Percentiles rank a stretch among this genome's conserved stretches.
Conservation (phyloP, 2,329 filamentous ascomycete species). For the Neobulgaria alba region DNA sequence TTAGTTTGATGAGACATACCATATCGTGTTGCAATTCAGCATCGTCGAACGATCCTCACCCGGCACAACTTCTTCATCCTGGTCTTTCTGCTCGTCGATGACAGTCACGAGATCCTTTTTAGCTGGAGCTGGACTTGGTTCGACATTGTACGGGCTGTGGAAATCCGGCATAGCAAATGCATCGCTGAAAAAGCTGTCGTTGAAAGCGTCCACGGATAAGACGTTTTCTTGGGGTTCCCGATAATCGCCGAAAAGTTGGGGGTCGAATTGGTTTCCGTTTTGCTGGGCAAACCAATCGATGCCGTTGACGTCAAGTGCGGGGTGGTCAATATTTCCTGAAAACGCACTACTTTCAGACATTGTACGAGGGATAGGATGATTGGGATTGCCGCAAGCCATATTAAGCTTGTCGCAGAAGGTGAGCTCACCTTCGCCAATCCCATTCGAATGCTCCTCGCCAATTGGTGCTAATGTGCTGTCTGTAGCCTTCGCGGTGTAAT, state of each 20-base stretch:
- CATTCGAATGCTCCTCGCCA: slow-evolving; percentile 50
- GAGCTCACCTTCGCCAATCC: slow-evolving; percentile 39
- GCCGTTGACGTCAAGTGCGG: slow-evolving; percentile 42
- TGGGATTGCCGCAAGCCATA: slow-evolving; percentile 44
- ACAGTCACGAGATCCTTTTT: slow-evolving; percentile 69
- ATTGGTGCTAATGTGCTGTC: slow-evolving; percentile 55
- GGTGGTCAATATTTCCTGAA: slow-evolving; percentile 21
- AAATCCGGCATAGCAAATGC: slow-evolving; percentile 72
- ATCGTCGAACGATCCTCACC: slow-evolving; percentile 52
- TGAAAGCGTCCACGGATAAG: slow-evolving; percentile 51
- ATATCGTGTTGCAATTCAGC: slow-evolving; percentile 84
- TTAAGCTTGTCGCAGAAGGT: slow-evolving; percentile 48
- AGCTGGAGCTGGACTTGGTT: slow-evolving; percentile 31
- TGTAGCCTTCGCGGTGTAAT: slow-evolving; percentile 47
- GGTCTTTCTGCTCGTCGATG: slow-evolving; percentile 68
- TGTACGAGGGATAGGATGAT: slow-evolving; percentile 43
- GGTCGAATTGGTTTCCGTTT: slow-evolving; percentile 81
- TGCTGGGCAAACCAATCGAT: slow-evolving; percentile 71
- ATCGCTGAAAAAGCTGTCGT: slow-evolving; percentile 47
- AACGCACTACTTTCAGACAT: slow-evolving; percentile 24
- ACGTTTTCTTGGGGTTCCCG: slow-evolving; percentile 82
- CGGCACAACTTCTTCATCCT: slow-evolving; percentile 59
- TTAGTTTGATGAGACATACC: slow-evolving; percentile 49
- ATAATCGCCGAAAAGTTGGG: slow-evolving; percentile 85
- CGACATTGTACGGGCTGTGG: slow-evolving; percentile 68